Evolutionary conservation across 805 yeast genomes (phyloP).

Genomic region (Myxozyma nipponensis): DNA sequence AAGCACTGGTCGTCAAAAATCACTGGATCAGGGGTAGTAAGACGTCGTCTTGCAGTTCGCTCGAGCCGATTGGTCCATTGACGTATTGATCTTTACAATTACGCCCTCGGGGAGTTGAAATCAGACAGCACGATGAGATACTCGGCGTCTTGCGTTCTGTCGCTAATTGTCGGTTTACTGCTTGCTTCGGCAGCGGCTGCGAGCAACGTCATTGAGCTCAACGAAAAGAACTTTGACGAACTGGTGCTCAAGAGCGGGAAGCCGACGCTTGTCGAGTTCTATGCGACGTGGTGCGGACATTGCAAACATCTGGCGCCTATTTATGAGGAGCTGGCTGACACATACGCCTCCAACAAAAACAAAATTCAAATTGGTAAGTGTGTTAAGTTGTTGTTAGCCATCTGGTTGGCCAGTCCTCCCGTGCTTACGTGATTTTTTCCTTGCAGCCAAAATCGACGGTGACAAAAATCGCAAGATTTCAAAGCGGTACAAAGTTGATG

Average conservation of each 20-base stretch:
- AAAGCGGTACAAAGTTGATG: constrained; percentile 58
- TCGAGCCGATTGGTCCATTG: too few relatives aligned
- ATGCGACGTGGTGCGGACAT: constrained; percentile 77
- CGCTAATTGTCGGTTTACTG: background rate
- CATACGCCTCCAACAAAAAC: constrained; percentile 39
- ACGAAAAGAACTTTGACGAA: constrained; percentile 50
- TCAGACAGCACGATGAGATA: background rate
- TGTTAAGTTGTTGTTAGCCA: constrained; percentile 67
- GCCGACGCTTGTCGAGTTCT: constrained; percentile 59
- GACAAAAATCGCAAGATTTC: constrained; percentile 67
- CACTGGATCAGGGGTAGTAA: too few relatives aligned
- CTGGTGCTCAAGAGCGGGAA: constrained; percentile 50
- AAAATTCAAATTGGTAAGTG: constrained; percentile 66
- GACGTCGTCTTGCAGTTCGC: too few relatives aligned
- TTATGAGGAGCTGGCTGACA: constrained; percentile 59
- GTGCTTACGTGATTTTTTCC: background rate
- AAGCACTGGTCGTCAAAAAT: too few relatives aligned
- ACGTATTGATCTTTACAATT: too few relatives aligned
- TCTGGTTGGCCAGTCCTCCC: background rate
- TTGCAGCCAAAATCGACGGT: constrained; percentile 78
- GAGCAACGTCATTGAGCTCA: constrained; percentile 41
- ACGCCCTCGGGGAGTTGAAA: too few relatives aligned
- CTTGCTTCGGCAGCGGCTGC: constrained; percentile 13
- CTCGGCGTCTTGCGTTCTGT: background rate
- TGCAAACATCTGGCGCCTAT: constrained; percentile 70